Percentiles rank a stretch among this genome's conserved stretches.
Conservation (phyloP, 805 yeast species). For the Peterozyma toletana region DNA sequence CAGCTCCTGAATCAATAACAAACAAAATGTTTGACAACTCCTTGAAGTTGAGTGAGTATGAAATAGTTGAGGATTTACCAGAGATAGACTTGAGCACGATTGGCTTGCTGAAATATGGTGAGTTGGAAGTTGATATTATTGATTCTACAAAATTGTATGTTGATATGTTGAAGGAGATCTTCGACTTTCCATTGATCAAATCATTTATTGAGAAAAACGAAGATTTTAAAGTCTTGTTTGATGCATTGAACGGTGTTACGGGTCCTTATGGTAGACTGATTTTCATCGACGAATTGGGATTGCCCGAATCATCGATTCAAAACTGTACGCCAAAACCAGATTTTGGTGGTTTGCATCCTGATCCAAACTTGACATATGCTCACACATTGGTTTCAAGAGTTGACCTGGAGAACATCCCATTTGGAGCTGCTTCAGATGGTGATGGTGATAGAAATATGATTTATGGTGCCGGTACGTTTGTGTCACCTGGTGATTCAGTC, state of each 20-base stretch:
- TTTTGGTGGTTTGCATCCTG: slow-evolving; percentile 97
- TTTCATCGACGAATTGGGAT: slow-evolving; percentile 77
- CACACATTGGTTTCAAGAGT: slow-evolving; percentile 78
- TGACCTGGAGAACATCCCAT: slow-evolving; percentile 74
- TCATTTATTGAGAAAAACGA: slow-evolving; percentile 50
- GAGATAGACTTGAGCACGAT: slow-evolving; percentile 53
- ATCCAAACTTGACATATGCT: slow-evolving; percentile 95
- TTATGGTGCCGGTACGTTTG: slow-evolving; percentile 90
- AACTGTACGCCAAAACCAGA: slow-evolving; percentile 78
- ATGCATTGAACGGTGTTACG: slow-evolving; percentile 90
- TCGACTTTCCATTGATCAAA: slow-evolving; percentile 79
- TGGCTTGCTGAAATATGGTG: slow-evolving; percentile 48
- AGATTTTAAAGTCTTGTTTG: slow-evolving; percentile 73
- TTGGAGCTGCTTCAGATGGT: slow-evolving; percentile 99
- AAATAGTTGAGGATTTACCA: slow-evolving; percentile 51
- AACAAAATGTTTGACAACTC: slow-evolving; percentile 75
- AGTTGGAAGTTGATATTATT: slow-evolving; percentile 70
- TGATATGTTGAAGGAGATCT: slow-evolving; percentile 70
- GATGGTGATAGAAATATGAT: slow-evolving; percentile 99
- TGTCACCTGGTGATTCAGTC: slow-evolving; percentile 97
- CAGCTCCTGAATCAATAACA: slow-evolving; percentile 95
- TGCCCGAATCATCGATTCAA: slow-evolving; percentile 66
- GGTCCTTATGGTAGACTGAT: slow-evolving; percentile 91
- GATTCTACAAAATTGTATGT: slow-evolving; percentile 79
- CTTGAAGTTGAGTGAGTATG: slow-evolving; percentile 50